Evolutionary conservation across 768 basidiomycete species (phyloP).

Genomic region (Hypholoma fasciculare): DNA sequence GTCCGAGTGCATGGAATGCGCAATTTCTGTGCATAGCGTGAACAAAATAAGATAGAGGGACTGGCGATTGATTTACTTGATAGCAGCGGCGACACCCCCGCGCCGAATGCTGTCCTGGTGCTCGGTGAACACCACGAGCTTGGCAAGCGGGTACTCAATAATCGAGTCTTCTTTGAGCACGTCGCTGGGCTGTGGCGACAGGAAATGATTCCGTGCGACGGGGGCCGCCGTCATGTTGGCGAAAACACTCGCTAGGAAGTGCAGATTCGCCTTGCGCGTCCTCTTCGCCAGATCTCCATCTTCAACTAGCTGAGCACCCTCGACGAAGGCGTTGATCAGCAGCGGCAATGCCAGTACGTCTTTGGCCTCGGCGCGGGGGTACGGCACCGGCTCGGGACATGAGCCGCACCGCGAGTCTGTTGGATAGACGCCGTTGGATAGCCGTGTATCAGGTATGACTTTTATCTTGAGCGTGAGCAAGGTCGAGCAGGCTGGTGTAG

Average conservation of each 20-base stretch:
- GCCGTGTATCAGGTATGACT: conserved; percentile 49
- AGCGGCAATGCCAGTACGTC: conserved; percentile 72
- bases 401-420: conserved; percentile 80
- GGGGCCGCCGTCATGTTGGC: conserved; percentile 82
- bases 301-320: conserved; percentile 61
- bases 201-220: conserved; percentile 76
- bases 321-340: conserved; percentile 87
- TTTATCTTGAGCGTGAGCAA: conserved; percentile 68
- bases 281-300: conserved; percentile 47
- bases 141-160: conserved; percentile 80
- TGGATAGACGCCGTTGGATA: conserved; percentile 66
- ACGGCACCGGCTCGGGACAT: conserved; percentile 70
- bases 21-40: conserved; percentile 63
- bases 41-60: conserved; percentile 1
- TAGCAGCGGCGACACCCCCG: conserved; percentile 81
- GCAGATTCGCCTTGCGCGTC: conserved; percentile 72
- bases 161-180: conserved; percentile 40
- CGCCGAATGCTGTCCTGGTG: conserved; percentile 85
- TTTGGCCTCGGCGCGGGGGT: conserved; percentile 53
- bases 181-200: conserved; percentile 63
- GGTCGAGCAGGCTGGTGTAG: conserved; percentile 62
- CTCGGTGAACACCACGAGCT: conserved; percentile 85
- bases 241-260: conserved; percentile 94
- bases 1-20: conserved; percentile 65
- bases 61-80: conserved; percentile 61